These are phyloP conservation scores for Arthrobotrys conoides DNA, from an alignment of 2,329 filamentous ascomycete genomes.

Conservation along the genomic window DNA sequence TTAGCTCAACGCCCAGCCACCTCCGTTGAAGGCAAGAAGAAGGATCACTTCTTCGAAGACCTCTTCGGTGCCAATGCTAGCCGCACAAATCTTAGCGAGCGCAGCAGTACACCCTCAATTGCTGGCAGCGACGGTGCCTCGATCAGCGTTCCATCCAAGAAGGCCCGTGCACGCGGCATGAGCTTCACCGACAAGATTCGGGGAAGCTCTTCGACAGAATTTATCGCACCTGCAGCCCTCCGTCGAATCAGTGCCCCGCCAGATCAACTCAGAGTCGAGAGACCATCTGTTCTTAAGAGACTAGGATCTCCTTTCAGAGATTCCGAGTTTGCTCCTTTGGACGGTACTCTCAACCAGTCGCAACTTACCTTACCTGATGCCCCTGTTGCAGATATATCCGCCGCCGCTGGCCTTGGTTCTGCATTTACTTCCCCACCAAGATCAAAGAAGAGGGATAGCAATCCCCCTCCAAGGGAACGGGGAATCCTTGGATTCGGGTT, in stretches of 20 bases:
- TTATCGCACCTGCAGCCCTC: constrained; percentile 25
- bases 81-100: constrained; percentile 55
- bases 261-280: constrained; percentile 44
- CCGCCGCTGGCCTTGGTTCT: constrained; percentile 51
- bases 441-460: constrained; percentile 52
- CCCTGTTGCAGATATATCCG: constrained; percentile 32
- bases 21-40: constrained; percentile 48
- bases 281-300: constrained; percentile 54
- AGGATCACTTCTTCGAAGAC: constrained; percentile 58
- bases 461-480: constrained; percentile 52
- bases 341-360: constrained; percentile 50
- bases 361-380: constrained; percentile 49
- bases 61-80: constrained; percentile 53
- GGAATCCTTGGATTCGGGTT: constrained; percentile 59
- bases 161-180: constrained; percentile 54
- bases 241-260: constrained; percentile 49
- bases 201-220: constrained; percentile 39
- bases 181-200: constrained; percentile 60
- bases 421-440: constrained; percentile 59
- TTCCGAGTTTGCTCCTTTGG: constrained; percentile 54
- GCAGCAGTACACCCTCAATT: constrained; percentile 52
- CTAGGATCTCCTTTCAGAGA: constrained; percentile 59
- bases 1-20: constrained; percentile 45
- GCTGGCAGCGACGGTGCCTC: constrained; percentile 48
- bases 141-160: constrained; percentile 54